Conservation (phyloP, 2,329 filamentous ascomycete genomes). For the Proliferodiscus dingleyae region DNA sequence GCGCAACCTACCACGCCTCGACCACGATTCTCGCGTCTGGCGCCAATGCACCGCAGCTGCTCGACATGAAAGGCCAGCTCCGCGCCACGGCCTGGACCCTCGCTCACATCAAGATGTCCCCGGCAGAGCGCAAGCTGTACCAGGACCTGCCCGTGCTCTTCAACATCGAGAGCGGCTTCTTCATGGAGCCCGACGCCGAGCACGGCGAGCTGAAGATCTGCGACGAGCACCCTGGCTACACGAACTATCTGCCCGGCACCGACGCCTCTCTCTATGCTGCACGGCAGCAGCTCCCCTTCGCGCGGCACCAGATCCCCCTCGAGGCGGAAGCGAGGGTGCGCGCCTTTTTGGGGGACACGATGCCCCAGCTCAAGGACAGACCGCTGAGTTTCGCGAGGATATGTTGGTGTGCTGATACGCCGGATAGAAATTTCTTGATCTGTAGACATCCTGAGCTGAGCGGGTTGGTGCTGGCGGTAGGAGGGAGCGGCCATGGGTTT, state of each 20-base stretch:
- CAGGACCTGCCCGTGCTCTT: slow-evolving; percentile 45
- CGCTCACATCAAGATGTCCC: slow-evolving; percentile 44
- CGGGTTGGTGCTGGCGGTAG: slow-evolving; percentile 43
- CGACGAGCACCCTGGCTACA: slow-evolving; percentile 54
- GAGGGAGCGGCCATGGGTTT: slow-evolving; percentile 48
- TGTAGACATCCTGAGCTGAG: slow-evolving; percentile 41
- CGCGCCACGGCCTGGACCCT: slow-evolving; percentile 51
- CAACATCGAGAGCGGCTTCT: slow-evolving; percentile 45
- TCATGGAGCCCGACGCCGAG: slow-evolving; percentile 44
- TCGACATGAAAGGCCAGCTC: slow-evolving; percentile 48
- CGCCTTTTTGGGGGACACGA: slow-evolving; percentile 44
- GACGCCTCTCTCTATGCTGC: too few species aligned
- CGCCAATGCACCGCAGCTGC: slow-evolving; percentile 40
- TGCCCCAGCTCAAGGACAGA: slow-evolving; percentile 47
- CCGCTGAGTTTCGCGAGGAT: slow-evolving; percentile 46
- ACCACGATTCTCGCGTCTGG: slow-evolving; percentile 45
- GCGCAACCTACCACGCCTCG: slow-evolving; percentile 36
- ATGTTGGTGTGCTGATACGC: slow-evolving; percentile 54
- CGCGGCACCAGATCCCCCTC: slow-evolving; percentile 38
- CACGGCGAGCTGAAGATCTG: slow-evolving; percentile 44
- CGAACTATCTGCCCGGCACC: slow-evolving; percentile 35
- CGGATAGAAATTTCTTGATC: slow-evolving; percentile 49
- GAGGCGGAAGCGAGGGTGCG: slow-evolving; percentile 44
- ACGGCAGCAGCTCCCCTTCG: slow-evolving; percentile 19
- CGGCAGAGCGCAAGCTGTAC: slow-evolving; percentile 41